phyloP scores from a whole-genome alignment of 1,284 basidiomycete species.

The Leccinum subrobustum region DNA sequence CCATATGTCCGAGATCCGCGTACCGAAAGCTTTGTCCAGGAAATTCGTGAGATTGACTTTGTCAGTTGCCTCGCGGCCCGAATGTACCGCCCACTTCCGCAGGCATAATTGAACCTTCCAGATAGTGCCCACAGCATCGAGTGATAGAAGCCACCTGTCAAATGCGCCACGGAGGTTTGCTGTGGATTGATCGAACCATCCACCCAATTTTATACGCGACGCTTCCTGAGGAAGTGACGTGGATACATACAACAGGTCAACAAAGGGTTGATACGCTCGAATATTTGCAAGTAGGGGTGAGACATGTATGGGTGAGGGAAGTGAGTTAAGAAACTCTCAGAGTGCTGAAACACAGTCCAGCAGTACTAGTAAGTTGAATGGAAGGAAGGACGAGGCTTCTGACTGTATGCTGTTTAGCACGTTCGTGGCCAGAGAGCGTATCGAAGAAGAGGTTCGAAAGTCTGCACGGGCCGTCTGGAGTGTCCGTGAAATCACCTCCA shows the following conservation, averaged over 20 bases:
- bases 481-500: slow-evolving; percentile 60
- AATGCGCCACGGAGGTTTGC: slow-evolving; percentile 45
- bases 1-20: slow-evolving; percentile 56
- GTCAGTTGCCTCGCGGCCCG: slow-evolving; percentile 47
- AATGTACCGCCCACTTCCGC: slow-evolving; percentile 44
- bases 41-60: slow-evolving; percentile 38
- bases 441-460: slow-evolving; percentile 40
- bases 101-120: slow-evolving; percentile 61
- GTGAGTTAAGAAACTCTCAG: slow-evolving; percentile 53
- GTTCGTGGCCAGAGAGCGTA: slow-evolving; percentile 50
- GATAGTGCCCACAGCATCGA: slow-evolving; percentile 58
- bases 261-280: slow-evolving; percentile 69
- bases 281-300: slow-evolving; percentile 62
- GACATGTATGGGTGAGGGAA: slow-evolving; percentile 74
- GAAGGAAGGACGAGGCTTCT: slow-evolving; percentile 33
- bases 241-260: slow-evolving; percentile 60
- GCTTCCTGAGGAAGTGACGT: slow-evolving; percentile 45
- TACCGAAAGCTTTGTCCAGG: slow-evolving; percentile 51
- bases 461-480: slow-evolving; percentile 51
- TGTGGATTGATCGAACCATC: slow-evolving; percentile 62
- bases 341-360: slow-evolving; percentile 61
- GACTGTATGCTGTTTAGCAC: slow-evolving; percentile 61
- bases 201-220: slow-evolving; percentile 46
- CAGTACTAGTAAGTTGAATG: slow-evolving; percentile 36
- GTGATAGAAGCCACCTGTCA: slow-evolving; percentile 54